Percentiles rank a stretch among this genome's conserved stretches.
Evolutionary conservation across 139 green algal species (phyloP).

Genomic region (Cymbomonas tetramitiformis): DNA sequence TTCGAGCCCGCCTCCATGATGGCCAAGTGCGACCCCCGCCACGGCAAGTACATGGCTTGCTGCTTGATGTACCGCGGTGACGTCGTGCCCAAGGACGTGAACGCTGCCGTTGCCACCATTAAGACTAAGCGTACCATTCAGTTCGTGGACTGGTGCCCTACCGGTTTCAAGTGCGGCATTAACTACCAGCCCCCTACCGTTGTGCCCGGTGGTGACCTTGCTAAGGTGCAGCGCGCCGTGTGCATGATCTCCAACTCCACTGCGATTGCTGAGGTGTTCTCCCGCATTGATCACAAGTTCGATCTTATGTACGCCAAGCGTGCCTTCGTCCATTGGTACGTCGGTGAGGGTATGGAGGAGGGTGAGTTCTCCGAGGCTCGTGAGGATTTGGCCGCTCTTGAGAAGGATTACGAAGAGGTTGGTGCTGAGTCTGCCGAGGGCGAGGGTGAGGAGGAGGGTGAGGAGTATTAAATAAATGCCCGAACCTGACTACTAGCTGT

Average conservation of each 20-base stretch:
- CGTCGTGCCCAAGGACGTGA: slow-evolving; percentile 95
- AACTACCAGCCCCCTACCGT: slow-evolving; percentile 99
- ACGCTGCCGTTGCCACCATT: slow-evolving; percentile 85
- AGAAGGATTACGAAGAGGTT: slow-evolving; percentile 98
- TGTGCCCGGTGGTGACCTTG: slow-evolving; percentile 88
- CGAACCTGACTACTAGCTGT: too few relatives aligned
- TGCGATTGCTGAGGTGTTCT: slow-evolving; percentile 89
- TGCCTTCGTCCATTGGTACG: slow-evolving; percentile 98
- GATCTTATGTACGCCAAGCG: slow-evolving; percentile 99
- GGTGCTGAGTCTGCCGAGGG: slow-evolving; percentile 72
- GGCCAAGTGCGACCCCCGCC: slow-evolving; percentile 90
- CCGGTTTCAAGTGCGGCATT: slow-evolving; percentile 99
- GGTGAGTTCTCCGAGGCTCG: slow-evolving; percentile 66
- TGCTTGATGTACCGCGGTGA: slow-evolving; percentile 98
- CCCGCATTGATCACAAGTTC: slow-evolving; percentile 98
- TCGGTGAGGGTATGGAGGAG: slow-evolving; percentile 94
- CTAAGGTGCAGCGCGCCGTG: slow-evolving; percentile 96
- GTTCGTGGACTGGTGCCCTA: slow-evolving; percentile 96
- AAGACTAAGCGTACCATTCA: slow-evolving; percentile 99
- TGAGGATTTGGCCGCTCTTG: slow-evolving; percentile 89
- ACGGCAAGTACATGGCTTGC: slow-evolving; percentile 94
- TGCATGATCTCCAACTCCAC: slow-evolving; percentile 99
- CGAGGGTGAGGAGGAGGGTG: slow-evolving; percentile 59
- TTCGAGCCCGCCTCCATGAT: slow-evolving; percentile 72
- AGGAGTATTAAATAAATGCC: slow-evolving; percentile 82